Evolutionary conservation across 805 yeast species (phyloP), one percentile per base, ranked within the genome.

Genomic region (Zygosaccharomyces pseudorouxii): DNA sequence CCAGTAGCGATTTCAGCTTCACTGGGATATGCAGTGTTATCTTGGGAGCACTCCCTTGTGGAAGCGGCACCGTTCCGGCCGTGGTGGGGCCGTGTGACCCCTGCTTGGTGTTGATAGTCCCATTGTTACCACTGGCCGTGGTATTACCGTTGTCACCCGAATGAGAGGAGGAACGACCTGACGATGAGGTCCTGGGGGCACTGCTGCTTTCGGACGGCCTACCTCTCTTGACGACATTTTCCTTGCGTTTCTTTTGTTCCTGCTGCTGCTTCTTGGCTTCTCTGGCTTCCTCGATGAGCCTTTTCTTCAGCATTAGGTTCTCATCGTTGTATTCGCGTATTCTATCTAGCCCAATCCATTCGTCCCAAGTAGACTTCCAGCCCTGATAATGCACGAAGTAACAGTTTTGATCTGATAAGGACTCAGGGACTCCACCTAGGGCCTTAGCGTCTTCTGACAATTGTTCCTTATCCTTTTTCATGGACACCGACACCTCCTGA

Each of bases 291-390:
- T 68, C 69, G 50, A 78, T 78, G 54, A 87, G 67, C 52, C 78
- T 82, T 55, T 81, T 78, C 65, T 84, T 87, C 44, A 80, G 68
- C 42, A 75, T 70, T 46, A 84, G 57, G 59, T 86, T 89, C 54
- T 84, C 95, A 27, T 80, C 83, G 43, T 77, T 85, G 60, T 73
- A 74, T 53, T 80, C 84, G 59, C 87, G 71, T 5, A 92, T 76
- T 30, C 98, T 70, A 35, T 79, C 82, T 6, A 68, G 66, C 1
- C 78, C 76, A 1, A 92, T 92, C 99, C 99, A 92, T 66, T 92
- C 99, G 63, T 92, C 98, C 96, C 97, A 92, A 50, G 89, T 82
- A 14, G 83, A 68, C 60, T 90, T 92, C 99, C 99, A 92, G 2
- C 99, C 98, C 56, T 84, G 85, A 67, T 92, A 92, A 62, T 93